Evolutionary conservation across 164 flowering plant genomes (phyloP).

Genomic region (Piper longum): DNA sequence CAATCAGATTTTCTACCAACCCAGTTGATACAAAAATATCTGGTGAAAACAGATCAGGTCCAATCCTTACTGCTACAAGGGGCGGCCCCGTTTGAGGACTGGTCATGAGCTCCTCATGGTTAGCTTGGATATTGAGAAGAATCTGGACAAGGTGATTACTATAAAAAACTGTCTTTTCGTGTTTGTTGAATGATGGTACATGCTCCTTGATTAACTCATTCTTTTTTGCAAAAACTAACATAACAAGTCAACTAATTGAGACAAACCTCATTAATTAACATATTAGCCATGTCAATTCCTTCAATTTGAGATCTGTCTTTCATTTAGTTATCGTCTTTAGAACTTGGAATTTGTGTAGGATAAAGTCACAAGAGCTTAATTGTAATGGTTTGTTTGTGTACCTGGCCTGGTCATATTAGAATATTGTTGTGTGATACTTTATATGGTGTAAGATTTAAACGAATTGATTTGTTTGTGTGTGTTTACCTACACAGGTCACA

Average conservation of each 20-base stretch:
- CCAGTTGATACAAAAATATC: no score
- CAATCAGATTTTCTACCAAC: neutral
- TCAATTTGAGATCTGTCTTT: neutral
- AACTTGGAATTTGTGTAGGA: neutral
- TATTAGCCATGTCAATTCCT: neutral
- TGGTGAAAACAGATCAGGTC: slow-evolving; percentile 31
- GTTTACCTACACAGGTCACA: slow-evolving; percentile 24
- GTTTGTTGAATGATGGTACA: neutral
- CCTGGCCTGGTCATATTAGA: neutral
- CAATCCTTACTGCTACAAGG: slow-evolving; percentile 73
- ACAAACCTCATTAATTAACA: no score
- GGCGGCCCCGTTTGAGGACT: slow-evolving; percentile 61
- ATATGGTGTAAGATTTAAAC: no score
- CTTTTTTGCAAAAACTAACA: neutral
- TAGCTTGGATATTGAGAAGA: slow-evolving; percentile 48
- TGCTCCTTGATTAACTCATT: neutral
- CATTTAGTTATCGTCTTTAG: neutral
- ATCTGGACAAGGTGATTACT: slow-evolving; percentile 38
- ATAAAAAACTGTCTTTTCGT: neutral
- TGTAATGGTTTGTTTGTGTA: no score
- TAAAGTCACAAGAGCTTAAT: neutral
- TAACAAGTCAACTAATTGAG: neutral
- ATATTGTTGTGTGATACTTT: neutral
- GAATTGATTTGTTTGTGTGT: neutral
- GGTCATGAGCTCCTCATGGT: slow-evolving; percentile 41